Evolutionary conservation across 2,329 filamentous ascomycete genomes (phyloP).

Genomic region (Colletotrichum caudatum): DNA sequence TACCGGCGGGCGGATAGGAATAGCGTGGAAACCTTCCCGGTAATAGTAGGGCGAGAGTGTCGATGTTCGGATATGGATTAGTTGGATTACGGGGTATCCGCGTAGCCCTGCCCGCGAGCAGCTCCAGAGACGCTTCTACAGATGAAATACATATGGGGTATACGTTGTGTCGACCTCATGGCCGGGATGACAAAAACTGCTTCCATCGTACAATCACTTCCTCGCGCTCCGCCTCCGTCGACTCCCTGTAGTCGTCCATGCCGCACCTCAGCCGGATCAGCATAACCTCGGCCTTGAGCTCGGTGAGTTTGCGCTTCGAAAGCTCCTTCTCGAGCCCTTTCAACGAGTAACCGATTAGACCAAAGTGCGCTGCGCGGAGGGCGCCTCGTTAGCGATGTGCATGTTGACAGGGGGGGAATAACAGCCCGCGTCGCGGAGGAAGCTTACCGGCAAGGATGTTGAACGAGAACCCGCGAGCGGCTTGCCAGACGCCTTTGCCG

Average conservation of each 20-base stretch:
- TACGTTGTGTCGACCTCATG: slow-evolving; percentile 8
- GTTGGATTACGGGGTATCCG: background rate
- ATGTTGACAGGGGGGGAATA: background rate
- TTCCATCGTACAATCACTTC: slow-evolving; percentile 48
- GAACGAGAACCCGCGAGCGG: slow-evolving; percentile 57
- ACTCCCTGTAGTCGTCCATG: slow-evolving; percentile 47
- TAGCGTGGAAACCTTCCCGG: background rate
- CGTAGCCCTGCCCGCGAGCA: fast-evolving
- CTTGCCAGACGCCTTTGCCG: slow-evolving; percentile 67
- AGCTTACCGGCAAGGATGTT: slow-evolving; percentile 54
- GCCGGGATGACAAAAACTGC: slow-evolving; percentile 14
- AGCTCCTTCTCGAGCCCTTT: slow-evolving; percentile 67
- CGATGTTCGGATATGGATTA: slow-evolving; percentile 38
- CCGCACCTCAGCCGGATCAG: slow-evolving; percentile 49
- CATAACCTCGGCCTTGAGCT: slow-evolving; percentile 50
- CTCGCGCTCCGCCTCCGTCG: slow-evolving; percentile 43
- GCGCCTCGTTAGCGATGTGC: slow-evolving; percentile 19
- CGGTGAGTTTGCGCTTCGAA: slow-evolving; percentile 49
- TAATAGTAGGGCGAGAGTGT: background rate
- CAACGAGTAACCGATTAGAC: slow-evolving; percentile 62
- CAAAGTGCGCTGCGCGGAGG: slow-evolving; percentile 54
- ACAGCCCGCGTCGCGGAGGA: background rate
- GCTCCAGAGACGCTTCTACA: background rate
- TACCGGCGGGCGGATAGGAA: background rate
- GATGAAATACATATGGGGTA: slow-evolving; percentile 22